Percentiles rank a stretch among this genome's conserved stretches.
These are phyloP conservation scores for Sporothrix sp. DNA, from an alignment of 2,329 filamentous ascomycete genomes.

Conservation along the genomic window DNA sequence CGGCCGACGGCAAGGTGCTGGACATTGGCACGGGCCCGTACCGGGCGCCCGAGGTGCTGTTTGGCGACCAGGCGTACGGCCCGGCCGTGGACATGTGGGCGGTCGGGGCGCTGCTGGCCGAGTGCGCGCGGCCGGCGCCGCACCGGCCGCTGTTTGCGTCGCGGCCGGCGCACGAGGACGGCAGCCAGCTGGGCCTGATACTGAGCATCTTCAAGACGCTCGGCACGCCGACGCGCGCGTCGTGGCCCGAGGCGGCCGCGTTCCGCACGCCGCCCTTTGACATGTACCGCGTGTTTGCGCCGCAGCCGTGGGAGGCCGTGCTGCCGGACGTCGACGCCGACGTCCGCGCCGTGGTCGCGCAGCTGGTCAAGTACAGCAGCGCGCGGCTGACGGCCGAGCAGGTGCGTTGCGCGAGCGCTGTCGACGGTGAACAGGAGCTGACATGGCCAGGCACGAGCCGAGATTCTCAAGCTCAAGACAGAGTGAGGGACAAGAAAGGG, in stretches of 20 bases:
- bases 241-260: constrained; percentile 68
- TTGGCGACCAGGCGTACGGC: constrained; percentile 68
- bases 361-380: constrained; percentile 60
- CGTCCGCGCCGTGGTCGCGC: constrained; percentile 56
- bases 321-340: constrained; percentile 49
- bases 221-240: constrained; percentile 70
- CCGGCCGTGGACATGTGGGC: constrained; percentile 80
- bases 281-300: constrained; percentile 70
- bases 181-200: constrained; percentile 84
- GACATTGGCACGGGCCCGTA: constrained; percentile 93
- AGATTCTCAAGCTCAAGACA: not conserved
- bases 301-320: constrained; percentile 58
- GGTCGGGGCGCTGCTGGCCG: constrained; percentile 72
- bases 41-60: constrained; percentile 78
- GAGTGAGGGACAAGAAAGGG: no score
- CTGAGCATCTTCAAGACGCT: constrained; percentile 86
- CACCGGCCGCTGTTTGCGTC: constrained; percentile 67
- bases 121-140: constrained; percentile 49
- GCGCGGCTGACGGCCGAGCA: constrained; percentile 56
- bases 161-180: constrained; percentile 61
- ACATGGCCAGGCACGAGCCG: constrained; percentile 2
- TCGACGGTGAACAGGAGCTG: not conserved
- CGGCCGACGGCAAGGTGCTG: constrained; percentile 61
- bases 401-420: constrained; percentile 27
- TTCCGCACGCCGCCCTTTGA: constrained; percentile 77